A percentile compares a stretch with the other conserved stretches of the same genome.
phyloP scores from a whole-genome alignment of 2,329 filamentous ascomycete genomes.

The Diaporthe batatas region DNA sequence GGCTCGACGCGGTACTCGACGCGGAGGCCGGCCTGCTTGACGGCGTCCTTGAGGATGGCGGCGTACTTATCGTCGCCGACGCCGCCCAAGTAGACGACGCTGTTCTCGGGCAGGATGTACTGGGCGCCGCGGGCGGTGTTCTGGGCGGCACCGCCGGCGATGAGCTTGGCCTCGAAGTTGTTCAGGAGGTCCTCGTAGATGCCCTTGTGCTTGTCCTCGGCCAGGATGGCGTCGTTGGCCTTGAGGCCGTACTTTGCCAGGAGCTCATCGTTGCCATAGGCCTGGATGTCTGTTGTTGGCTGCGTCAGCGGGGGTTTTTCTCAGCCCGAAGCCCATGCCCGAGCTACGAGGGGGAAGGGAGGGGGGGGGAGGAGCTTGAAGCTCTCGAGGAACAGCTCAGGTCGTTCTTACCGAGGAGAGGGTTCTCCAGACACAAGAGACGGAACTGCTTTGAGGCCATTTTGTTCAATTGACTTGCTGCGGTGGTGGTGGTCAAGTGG shows the following conservation, averaged over 20 bases:
- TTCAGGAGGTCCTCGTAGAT: constrained; percentile 95
- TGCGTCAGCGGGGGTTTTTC: constrained; percentile 14
- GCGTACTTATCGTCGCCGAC: constrained; percentile 97
- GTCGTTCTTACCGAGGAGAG: constrained; percentile 82
- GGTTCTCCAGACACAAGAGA: constrained; percentile 96
- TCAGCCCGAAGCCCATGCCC: constrained; percentile 27
- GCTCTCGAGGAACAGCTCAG: not conserved
- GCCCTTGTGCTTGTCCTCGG: constrained; percentile 88
- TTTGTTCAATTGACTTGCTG: constrained; percentile 49
- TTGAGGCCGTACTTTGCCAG: constrained; percentile 95
- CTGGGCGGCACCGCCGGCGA: constrained; percentile 95
- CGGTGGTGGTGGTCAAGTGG: constrained; percentile 42
- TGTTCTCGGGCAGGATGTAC: constrained; percentile 93
- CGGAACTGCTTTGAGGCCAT: constrained; percentile 88
- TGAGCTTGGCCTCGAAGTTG: constrained; percentile 93
- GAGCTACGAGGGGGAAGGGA: constrained; percentile 1
- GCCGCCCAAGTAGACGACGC: constrained; percentile 92
- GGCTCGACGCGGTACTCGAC: constrained; percentile 96
- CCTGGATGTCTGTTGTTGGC: constrained; percentile 83
- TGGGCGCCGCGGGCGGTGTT: constrained; percentile 97
- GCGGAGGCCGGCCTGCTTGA: constrained; percentile 87
- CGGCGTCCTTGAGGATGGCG: constrained; percentile 87
- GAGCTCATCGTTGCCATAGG: constrained; percentile 82
- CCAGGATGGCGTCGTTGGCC: constrained; percentile 97
- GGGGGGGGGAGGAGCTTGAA: constrained; percentile 39